Base-by-base conservation (phyloP, 768 basidiomycete genomes). In the Mycena polygramma region DNA sequence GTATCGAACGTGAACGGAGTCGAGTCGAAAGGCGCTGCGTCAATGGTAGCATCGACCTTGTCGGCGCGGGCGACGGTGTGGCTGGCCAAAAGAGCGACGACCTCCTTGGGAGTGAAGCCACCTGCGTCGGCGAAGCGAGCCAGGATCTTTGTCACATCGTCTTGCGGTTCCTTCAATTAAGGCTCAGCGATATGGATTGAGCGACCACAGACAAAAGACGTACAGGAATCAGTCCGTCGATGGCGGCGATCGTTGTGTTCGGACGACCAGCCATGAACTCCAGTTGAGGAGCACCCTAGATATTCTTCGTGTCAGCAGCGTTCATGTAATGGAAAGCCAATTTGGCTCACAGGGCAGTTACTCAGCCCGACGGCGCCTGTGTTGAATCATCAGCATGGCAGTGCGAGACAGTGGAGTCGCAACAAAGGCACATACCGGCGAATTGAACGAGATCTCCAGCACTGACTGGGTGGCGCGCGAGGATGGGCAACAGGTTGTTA, bases 21-120 rank as follows among this genome's bases (percentile, higher is more conserved):
- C 53, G 81, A 80, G 68, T 84, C 82, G 73, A 84, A 83, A 0
- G 82, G 80, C 55, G 55, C 60, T 20, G 79, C 77, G 52, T 79
- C 77, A 20, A 77, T 71, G 57, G 73, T 70, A 48, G 75, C 54
- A 48, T 79, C 79, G 58, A 79, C 74, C 26, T 75, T 69, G 71
- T 78, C 79, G 69, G 75, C 76, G 19, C 74, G 74, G 26, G 78
- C 79, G 54, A 80, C 68, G 26, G 73, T 75, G 43, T 79, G 79
- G 2, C 75, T 74, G 13, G 77, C 48, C 7, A 80, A 67, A 2
- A 80, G 74, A 4, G 74, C 74, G 45, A 80, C 72, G 35, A 71
- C 73, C 52, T 80, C 78, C 22, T 37, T 52, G 5, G 77, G 61
- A 7, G 64, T 53, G 62, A 80, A 79, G 59, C 55, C 48, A 4